Evolutionary conservation across 2,329 filamentous ascomycete species (phyloP), one percentile per base, ranked within the genome.

Genomic region (Nigrograna mackinnonii): DNA sequence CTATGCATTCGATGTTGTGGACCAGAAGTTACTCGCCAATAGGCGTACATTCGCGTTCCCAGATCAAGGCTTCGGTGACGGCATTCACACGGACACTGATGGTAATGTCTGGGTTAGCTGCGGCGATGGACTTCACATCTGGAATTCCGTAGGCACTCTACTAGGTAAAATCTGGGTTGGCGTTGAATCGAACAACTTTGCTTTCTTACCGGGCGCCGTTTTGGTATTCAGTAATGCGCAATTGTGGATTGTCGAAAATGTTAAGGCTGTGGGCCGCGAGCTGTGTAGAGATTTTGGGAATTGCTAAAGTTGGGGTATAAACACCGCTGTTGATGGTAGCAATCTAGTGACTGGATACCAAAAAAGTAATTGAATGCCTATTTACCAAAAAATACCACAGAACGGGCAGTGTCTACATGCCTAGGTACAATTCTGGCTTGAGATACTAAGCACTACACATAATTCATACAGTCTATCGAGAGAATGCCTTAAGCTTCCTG

Each of bases 111-210:
- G 79, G 61, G 71, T 73, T 19, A 78, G 75, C 0, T 79, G 76
- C 45, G 76, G 75, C 0, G 79, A 82, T 53, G 79, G 79, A 0
- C 64, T 82, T 16, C 72, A 80, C 44, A 70, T 82, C 6, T 83
- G 78, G 77, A 73, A 69, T 42, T 57, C 70, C 0, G 69, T 69
- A 0, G 79, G 79, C 1, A 69, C 57, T 3, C 52, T 79, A 14
- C 73, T 86, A 51, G 69, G 76, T 3, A 86, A 85, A 66, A 79
- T 86, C 34, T 77, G 77, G 48, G 60, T 80, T 0, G 74, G 75
- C 0, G 68, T 69, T 37, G 52, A 50, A 39, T 52, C 44, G 7
- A 67, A 67, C 22, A 68, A 68, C 35, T 63, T 68, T 52, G 66
- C 65, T 0, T 69, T 69, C 28, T 43, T 67, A 21, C 64, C 65